Conservation (phyloP, 768 basidiomycete genomes). For the Mycena leptocephala region DNA sequence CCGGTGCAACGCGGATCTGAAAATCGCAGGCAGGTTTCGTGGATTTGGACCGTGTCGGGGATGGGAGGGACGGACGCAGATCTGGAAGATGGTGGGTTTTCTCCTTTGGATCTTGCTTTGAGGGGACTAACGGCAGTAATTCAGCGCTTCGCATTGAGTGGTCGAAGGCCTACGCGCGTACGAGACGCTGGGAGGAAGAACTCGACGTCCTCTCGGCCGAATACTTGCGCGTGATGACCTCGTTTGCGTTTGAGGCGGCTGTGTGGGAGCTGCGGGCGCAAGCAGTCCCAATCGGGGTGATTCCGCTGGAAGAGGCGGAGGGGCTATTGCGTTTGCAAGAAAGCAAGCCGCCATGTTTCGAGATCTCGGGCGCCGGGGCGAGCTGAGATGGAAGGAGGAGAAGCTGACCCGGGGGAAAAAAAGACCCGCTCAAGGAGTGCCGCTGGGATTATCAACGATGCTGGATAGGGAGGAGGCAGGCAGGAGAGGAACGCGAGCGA, state of each 20-base stretch:
- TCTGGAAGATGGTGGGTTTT: too few species aligned
- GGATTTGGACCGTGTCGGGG: too few species aligned
- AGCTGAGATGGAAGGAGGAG: neutral
- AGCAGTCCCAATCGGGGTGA: neutral
- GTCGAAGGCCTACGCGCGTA: conserved; percentile 13
- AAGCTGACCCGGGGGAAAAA: neutral
- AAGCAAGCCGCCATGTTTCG: neutral
- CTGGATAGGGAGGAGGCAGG: too few species aligned
- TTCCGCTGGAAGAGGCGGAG: too few species aligned
- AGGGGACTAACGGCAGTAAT: neutral
- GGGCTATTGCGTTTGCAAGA: neutral
- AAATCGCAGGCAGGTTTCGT: too few species aligned
- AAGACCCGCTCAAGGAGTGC: too few species aligned
- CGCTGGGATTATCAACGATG: too few species aligned
- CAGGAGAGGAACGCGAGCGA: too few species aligned
- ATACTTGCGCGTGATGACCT: neutral
- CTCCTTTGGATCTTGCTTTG: too few species aligned
- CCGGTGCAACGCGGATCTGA: too few species aligned
- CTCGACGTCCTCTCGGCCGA: conserved; percentile 17
- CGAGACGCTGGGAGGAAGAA: conserved; percentile 25
- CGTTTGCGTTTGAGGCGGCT: neutral
- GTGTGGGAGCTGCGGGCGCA: conserved; percentile 8
- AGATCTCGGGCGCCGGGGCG: neutral
- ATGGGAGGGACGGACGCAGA: too few species aligned
- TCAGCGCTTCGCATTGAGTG: conserved; percentile 30